phyloP scores from a whole-genome alignment of 2,329 filamentous ascomycete species.

The Penicillium sp. region DNA sequence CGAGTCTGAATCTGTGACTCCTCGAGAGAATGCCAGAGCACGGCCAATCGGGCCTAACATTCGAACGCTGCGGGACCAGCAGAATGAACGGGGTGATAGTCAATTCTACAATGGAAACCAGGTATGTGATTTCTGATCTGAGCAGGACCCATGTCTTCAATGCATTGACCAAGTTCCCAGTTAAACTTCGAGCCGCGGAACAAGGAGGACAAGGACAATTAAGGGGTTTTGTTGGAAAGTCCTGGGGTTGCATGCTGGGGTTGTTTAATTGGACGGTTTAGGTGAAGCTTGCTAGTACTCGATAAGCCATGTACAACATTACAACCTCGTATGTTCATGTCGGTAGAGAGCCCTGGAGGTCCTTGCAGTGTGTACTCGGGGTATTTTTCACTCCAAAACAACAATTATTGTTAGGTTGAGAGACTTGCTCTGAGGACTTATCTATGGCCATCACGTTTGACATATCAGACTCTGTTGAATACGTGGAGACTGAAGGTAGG shows the following conservation, averaged over 20 bases:
- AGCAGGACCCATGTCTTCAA: background rate
- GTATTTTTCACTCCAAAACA: no score
- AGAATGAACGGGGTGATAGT: conserved; percentile 53
- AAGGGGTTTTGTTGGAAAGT: background rate
- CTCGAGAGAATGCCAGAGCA: conserved; percentile 7
- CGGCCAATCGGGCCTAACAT: conserved; percentile 36
- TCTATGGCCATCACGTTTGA: no score
- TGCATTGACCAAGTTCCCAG: conserved; percentile 35
- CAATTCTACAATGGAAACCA: conserved; percentile 92
- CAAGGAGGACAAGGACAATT: conserved; percentile 48
- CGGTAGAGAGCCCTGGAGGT: no score
- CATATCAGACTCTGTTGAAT: no score
- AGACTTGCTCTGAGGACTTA: no score
- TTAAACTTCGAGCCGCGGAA: conserved; percentile 64
- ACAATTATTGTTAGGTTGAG: no score
- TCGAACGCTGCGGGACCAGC: conserved; percentile 52
- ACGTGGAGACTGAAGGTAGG: no score
- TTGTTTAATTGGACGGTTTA: background rate
- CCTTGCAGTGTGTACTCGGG: no score
- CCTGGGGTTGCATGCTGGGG: background rate
- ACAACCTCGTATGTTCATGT: background rate
- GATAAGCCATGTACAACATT: background rate
- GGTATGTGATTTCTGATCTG: conserved; percentile 46
- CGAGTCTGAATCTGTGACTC: conserved; percentile 7
- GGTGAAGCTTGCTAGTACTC: background rate